Evolutionary conservation across 148 eudicot species (phyloP).

Genomic region (Beta vulgaris): DNA sequence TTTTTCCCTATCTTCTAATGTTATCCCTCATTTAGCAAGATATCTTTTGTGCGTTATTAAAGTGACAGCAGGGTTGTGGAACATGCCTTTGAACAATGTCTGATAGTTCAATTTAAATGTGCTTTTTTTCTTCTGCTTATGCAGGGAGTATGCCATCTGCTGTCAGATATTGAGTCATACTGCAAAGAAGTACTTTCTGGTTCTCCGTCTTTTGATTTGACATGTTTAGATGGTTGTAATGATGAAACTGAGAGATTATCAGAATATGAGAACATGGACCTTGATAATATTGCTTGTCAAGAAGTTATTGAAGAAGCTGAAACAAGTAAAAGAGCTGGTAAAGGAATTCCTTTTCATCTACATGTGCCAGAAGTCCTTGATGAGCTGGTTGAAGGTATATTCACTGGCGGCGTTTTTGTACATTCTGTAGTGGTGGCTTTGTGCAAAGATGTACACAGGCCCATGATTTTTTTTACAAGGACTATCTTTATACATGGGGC

Average conservation of each 20-base stretch:
- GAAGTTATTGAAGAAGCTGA: constrained; percentile 49
- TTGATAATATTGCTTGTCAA: constrained; percentile 56
- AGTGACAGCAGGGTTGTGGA: neutral
- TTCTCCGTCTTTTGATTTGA: constrained; percentile 47
- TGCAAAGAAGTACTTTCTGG: constrained; percentile 53
- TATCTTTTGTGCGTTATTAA: neutral
- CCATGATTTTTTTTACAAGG: neutral
- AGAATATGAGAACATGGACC: constrained; percentile 76
- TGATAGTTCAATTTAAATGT: neutral
- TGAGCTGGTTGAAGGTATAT: constrained; percentile 67
- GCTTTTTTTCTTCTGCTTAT: constrained; percentile 2
- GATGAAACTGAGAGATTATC: constrained; percentile 42
- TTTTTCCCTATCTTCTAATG: constrained; percentile 5
- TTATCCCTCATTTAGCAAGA: neutral
- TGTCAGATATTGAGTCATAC: constrained; percentile 65
- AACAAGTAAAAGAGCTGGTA: constrained; percentile 44
- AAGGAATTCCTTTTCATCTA: constrained; percentile 54
- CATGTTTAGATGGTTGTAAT: constrained; percentile 44
- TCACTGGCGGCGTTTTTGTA: neutral
- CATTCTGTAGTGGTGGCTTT: neutral
- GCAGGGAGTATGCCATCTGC: constrained; percentile 87
- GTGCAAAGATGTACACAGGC: neutral
- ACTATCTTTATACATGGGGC: neutral
- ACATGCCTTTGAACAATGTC: neutral
- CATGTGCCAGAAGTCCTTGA: constrained; percentile 63